Percentiles rank a stretch among this genome's conserved stretches.
These are phyloP conservation scores for Phoenix dactylifera DNA, from an alignment of 176 grass and related monocot genomes.

Conservation along the genomic window DNA sequence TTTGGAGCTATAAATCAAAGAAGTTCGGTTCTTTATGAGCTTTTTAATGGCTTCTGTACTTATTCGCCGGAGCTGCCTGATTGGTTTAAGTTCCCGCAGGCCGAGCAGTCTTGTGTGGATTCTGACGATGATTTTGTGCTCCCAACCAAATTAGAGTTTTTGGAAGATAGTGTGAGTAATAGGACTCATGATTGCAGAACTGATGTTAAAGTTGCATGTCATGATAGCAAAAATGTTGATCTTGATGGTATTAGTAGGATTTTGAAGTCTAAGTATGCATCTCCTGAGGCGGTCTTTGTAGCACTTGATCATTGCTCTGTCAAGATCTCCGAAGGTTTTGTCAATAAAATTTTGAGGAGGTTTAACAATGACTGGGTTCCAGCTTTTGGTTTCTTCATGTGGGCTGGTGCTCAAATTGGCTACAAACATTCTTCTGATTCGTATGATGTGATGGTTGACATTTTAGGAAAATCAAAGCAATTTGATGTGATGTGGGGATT, in stretches of 20 bases:
- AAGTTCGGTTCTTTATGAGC: background rate
- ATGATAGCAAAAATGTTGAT: constrained; percentile 33
- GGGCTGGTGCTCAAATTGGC: constrained; percentile 40
- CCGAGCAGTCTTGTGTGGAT: background rate
- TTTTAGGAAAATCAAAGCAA: constrained; percentile 64
- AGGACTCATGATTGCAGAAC: background rate
- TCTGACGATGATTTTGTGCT: constrained; percentile 54
- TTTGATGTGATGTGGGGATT: constrained; percentile 71
- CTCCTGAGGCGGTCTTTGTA: constrained; percentile 49
- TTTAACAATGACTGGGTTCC: constrained; percentile 70
- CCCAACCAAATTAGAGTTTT: constrained; percentile 15
- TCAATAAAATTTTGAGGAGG: constrained; percentile 45
- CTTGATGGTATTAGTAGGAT: constrained; percentile 43
- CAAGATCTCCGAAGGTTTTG: constrained; percentile 34
- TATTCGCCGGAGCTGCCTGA: constrained; percentile 35
- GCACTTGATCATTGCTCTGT: constrained; percentile 45
- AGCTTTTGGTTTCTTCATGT: constrained; percentile 75
- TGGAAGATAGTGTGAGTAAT: constrained; percentile 11
- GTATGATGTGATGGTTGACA: constrained; percentile 57
- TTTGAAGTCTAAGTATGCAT: constrained; percentile 35
- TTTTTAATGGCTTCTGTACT: constrained; percentile 24
- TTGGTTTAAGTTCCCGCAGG: constrained; percentile 64
- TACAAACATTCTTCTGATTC: constrained; percentile 38
- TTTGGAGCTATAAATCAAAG: constrained; percentile 5
- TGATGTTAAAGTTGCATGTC: background rate